phyloP scores from a whole-genome alignment of 2,329 filamentous ascomycete genomes.

The Paraphoma chrysanthemicola region DNA sequence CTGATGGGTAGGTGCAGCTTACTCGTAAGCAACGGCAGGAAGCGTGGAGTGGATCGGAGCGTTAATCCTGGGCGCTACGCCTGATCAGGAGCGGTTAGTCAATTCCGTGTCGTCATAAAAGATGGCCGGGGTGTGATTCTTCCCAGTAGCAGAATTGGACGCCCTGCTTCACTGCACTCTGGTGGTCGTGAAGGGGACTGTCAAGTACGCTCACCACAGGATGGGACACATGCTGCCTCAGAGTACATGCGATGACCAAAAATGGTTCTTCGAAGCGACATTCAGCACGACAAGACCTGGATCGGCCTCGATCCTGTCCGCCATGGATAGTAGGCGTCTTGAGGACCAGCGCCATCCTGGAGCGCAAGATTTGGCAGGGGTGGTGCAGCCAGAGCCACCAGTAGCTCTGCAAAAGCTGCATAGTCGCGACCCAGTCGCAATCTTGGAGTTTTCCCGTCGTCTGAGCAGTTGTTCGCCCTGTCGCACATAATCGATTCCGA shows the following conservation, averaged over 20 bases:
- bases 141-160: too few species aligned
- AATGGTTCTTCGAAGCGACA: slow-evolving; percentile 5
- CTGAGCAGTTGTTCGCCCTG: too few species aligned
- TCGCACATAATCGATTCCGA: too few species aligned
- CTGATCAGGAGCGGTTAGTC: slow-evolving; percentile 27
- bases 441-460: slow-evolving; percentile 20
- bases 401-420: slow-evolving; percentile 13
- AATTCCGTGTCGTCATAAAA: slow-evolving; percentile 28
- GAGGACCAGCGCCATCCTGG: slow-evolving; percentile 16
- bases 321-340: slow-evolving; percentile 8
- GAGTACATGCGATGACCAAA: neutral
- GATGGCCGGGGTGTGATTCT: neutral
- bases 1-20: too few species aligned
- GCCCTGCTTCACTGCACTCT: neutral
- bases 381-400: neutral
- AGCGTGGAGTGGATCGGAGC: slow-evolving; percentile 8
- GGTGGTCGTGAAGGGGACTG: slow-evolving; percentile 1
- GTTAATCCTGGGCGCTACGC: slow-evolving; percentile 14
- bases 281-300: slow-evolving; percentile 9
- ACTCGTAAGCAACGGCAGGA: too few species aligned
- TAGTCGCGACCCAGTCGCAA: slow-evolving; percentile 30
- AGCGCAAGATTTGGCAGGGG: neutral
- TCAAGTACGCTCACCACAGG: slow-evolving; percentile 10
- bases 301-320: slow-evolving; percentile 26
- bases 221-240: slow-evolving; percentile 8